Evolutionary conservation across 2,329 filamentous ascomycete genomes (phyloP), one percentile per base, ranked within the genome.

Genomic region (Fusarium sp.): DNA sequence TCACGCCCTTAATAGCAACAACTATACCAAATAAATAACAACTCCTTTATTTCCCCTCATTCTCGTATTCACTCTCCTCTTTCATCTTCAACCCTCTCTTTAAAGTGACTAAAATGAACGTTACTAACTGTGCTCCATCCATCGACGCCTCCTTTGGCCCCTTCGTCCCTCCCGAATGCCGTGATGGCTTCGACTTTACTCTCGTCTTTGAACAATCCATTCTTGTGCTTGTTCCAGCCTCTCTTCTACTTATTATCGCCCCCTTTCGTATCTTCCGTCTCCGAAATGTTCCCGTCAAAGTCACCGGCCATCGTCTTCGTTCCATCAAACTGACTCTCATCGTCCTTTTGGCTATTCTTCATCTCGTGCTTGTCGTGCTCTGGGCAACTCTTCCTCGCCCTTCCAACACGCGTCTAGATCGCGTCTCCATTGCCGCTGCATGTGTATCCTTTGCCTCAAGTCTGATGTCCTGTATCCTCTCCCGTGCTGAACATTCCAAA

Each of bases 161-260:
- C 5, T 53, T 77, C 11, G 59, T 77, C 25, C 60, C 50, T 20
- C 45, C 63, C 14, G 52, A 67, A 45, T 81, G 82, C 20, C 81
- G 82, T 22, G 78, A 81, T 42, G 76, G 82, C 18, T 84, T 84
- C 58, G 87, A 89, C 73, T 84, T 87, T 49, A 84, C 83, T 5
- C 75, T 88, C 16, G 81, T 83, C n/a, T 80, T 88, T 49, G 79
- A 82, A 64, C 78, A 81, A 25, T 78, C 75, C 30, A 70, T 81
- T 49, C 75, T 82, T 42, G 71, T 77, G 38, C 73, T 79, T 11
- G 65, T 73, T 3, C 80, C 79, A 3, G 76, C 77, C 11, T 71
- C 70, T 16, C 42, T 79, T 38, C 68, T 81, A 11, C 53, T 82
- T 8, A 25, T 81, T 11, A 66, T 70, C 7, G 78, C 72, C 2